Percentiles rank a stretch among this genome's conserved stretches.
These are phyloP conservation scores for Pichia sp. DNA, from an alignment of 1,139 yeast genomes.

Conservation along the genomic window DNA sequence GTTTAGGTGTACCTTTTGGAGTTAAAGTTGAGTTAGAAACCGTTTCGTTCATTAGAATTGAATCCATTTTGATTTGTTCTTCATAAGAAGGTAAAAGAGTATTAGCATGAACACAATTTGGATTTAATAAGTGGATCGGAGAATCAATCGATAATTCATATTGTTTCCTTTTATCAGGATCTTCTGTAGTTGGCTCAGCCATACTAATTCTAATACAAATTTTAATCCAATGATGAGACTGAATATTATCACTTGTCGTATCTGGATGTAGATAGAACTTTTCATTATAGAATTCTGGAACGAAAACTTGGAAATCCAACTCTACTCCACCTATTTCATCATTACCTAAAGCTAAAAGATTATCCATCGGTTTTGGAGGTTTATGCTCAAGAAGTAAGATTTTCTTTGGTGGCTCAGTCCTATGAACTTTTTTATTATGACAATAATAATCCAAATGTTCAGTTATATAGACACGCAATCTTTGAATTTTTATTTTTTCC, in stretches of 20 bases:
- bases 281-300: slow-evolving; percentile 57
- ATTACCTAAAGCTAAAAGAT: slow-evolving; percentile 29
- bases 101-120: slow-evolving; percentile 63
- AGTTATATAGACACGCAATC: slow-evolving; percentile 76
- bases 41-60: neutral
- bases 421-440: slow-evolving; percentile 74
- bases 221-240: slow-evolving; percentile 91
- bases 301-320: slow-evolving; percentile 73
- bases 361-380: slow-evolving; percentile 44
- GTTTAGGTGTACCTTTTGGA: slow-evolving; percentile 32
- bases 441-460: slow-evolving; percentile 90
- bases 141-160: slow-evolving; percentile 90
- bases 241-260: slow-evolving; percentile 68
- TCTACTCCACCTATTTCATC: slow-evolving; percentile 51
- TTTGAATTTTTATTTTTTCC: slow-evolving; percentile 79
- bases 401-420: slow-evolving; percentile 84
- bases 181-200: slow-evolving; percentile 42
- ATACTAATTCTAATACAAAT: slow-evolving; percentile 72
- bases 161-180: slow-evolving; percentile 62
- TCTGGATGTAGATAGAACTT: slow-evolving; percentile 64
- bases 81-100: slow-evolving; percentile 57
- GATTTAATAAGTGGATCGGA: slow-evolving; percentile 70
- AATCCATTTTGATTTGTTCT: slow-evolving; percentile 22
- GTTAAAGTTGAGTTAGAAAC: slow-evolving; percentile 9
- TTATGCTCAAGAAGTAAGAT: slow-evolving; percentile 72